phyloP scores from a whole-genome alignment of 2,329 filamentous ascomycete species.

The Alternaria gaisen region DNA sequence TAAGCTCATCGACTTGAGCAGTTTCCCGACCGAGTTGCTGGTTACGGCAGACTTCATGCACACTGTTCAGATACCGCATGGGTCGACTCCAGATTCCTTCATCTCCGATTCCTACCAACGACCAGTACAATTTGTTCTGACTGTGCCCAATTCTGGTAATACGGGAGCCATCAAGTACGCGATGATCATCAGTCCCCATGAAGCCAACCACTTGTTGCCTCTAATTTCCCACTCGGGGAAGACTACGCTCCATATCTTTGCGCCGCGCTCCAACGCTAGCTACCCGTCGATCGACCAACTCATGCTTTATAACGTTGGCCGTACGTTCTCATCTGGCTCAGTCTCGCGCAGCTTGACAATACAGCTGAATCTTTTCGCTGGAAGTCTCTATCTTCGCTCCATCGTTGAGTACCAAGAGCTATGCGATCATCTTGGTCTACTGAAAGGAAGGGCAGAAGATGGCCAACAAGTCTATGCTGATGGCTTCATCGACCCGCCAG shows the following conservation, averaged over 20 bases:
- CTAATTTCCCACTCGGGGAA: constrained; percentile 46
- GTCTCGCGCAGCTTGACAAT: constrained; percentile 46
- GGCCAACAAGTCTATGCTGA: constrained; percentile 42
- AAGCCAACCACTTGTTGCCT: constrained; percentile 63
- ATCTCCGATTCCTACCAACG: constrained; percentile 55
- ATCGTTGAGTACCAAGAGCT: constrained; percentile 63
- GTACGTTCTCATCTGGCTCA: neutral
- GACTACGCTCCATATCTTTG: constrained; percentile 62
- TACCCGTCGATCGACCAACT: constrained; percentile 57
- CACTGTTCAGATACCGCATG: constrained; percentile 52
- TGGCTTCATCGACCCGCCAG: constrained; percentile 48
- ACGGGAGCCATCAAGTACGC: constrained; percentile 31
- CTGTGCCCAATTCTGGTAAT: constrained; percentile 18
- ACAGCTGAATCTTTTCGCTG: constrained; percentile 72
- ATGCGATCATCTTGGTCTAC: constrained; percentile 64
- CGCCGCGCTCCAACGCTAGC: constrained; percentile 55
- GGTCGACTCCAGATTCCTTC: neutral
- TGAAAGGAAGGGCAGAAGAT: constrained; percentile 32
- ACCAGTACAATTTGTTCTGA: constrained; percentile 64
- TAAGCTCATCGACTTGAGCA: constrained; percentile 37
- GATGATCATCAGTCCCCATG: constrained; percentile 69
- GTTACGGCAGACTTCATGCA: constrained; percentile 62
- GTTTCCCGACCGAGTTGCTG: constrained; percentile 55
- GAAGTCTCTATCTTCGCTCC: constrained; percentile 69
- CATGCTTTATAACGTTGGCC: constrained; percentile 54